A percentile compares a stretch with the other conserved stretches of the same genome.
phyloP scores from a whole-genome alignment of 768 basidiomycete species.

The Filobasidium wieringae region DNA sequence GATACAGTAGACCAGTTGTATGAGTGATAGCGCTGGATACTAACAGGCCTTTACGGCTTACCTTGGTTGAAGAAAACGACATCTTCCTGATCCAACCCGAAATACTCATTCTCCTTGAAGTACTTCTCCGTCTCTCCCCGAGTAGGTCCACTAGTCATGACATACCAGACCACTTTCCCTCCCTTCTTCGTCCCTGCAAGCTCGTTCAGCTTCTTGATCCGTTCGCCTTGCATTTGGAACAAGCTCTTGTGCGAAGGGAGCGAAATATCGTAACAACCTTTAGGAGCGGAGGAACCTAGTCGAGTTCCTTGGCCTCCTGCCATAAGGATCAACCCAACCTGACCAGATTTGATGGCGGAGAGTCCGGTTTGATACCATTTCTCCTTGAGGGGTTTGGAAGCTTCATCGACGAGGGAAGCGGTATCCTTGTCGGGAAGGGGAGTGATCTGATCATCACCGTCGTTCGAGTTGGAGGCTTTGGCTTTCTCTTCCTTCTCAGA shows the following conservation, averaged over 20 bases:
- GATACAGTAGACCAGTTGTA: neutral
- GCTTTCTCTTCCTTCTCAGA: constrained; percentile 49
- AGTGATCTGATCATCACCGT: constrained; percentile 48
- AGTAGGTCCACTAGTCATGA: constrained; percentile 98
- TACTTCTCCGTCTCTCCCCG: constrained; percentile 71
- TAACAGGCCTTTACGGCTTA: constrained; percentile 35
- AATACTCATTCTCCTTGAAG: constrained; percentile 64
- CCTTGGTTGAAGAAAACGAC: constrained; percentile 96
- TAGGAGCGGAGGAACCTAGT: constrained; percentile 80
- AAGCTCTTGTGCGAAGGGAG: constrained; percentile 84
- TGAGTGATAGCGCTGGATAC: neutral
- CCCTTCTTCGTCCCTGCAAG: constrained; percentile 53
- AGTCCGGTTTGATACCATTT: constrained; percentile 73
- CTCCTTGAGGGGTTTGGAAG: constrained; percentile 35
- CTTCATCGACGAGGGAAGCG: constrained; percentile 47
- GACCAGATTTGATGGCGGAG: constrained; percentile 61
- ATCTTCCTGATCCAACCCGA: constrained; percentile 66
- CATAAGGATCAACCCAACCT: constrained; percentile 93
- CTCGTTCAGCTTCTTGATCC: constrained; percentile 70
- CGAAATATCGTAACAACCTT: constrained; percentile 96
- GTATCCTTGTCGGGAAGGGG: constrained; percentile 70
- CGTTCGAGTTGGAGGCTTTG: neutral
- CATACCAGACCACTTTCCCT: constrained; percentile 82
- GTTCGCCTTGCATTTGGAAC: constrained; percentile 96
- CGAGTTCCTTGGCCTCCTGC: constrained; percentile 96